A percentile compares a stretch with the other conserved stretches of the same genome.
Evolutionary conservation across 2,329 filamentous ascomycete species (phyloP).

Genomic region (Zasmidium angulare): DNA sequence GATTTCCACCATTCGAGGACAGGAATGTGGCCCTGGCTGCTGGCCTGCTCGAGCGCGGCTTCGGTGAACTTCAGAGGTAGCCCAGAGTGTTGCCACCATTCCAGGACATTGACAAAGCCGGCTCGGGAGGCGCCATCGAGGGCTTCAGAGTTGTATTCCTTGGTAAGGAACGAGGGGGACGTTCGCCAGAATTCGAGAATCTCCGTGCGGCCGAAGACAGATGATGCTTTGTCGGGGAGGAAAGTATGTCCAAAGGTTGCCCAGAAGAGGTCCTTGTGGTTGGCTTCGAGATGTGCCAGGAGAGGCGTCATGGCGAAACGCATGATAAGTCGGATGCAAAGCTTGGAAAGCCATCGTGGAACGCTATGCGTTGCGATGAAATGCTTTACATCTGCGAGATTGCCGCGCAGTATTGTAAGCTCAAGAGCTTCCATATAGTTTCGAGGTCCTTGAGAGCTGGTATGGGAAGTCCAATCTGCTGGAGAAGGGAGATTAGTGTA

Average conservation of each 20-base stretch:
- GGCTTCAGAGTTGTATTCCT: conserved; percentile 82
- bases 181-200: conserved; percentile 91
- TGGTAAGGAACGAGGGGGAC: conserved; percentile 76
- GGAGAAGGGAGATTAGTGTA: conserved; percentile 76
- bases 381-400: conserved; percentile 68
- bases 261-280: conserved; percentile 75
- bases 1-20: conserved; percentile 93
- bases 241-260: conserved; percentile 79
- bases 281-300: conserved; percentile 68
- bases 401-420: conserved; percentile 76
- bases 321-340: conserved; percentile 85
- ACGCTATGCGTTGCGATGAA: conserved; percentile 68
- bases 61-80: conserved; percentile 83
- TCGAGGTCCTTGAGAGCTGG: conserved; percentile 64
- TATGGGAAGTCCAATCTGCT: conserved; percentile 66
- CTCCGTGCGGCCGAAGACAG: conserved; percentile 78
- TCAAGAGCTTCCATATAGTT: conserved; percentile 78
- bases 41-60: conserved; percentile 82
- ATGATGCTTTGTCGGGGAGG: conserved; percentile 83
- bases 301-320: conserved; percentile 83
- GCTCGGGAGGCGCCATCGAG: conserved; percentile 84
- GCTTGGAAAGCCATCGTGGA: conserved; percentile 71
- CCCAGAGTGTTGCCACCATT: conserved; percentile 87
- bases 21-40: conserved; percentile 75
- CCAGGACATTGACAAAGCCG: conserved; percentile 79